Percentiles rank a stretch among this genome's conserved stretches.
These are phyloP conservation scores for Arabidopsis lyrata DNA, from an alignment of 441 rosid genomes.

Conservation along the genomic window DNA sequence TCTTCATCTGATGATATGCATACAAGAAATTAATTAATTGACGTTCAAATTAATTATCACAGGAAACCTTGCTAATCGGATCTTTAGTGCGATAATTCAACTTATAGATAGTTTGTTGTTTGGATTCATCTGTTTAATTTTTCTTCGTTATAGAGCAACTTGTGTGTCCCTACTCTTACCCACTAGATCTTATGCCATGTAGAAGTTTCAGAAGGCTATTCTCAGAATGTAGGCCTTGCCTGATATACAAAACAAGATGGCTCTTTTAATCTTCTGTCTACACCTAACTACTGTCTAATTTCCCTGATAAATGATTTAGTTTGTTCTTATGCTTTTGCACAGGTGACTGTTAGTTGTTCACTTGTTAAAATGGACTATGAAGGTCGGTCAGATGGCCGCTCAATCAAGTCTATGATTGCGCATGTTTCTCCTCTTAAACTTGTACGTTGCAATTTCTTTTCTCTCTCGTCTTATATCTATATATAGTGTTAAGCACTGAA, in stretches of 20 bases:
- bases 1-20: conserved; percentile 15
- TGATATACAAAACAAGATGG: background rate
- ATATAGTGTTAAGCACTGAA: background rate
- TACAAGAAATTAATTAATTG: background rate
- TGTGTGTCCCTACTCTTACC: background rate
- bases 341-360: conserved; percentile 95
- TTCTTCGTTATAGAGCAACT: background rate
- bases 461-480: background rate
- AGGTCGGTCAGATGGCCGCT: conserved; percentile 96
- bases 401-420: conserved; percentile 90
- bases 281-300: background rate
- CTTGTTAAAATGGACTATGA: conserved; percentile 87
- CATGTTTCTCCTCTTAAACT: conserved; percentile 96
- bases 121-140: background rate
- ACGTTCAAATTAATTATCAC: background rate
- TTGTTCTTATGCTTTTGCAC: conserved; percentile 42
- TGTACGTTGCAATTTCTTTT: conserved; percentile 57
- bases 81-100: background rate
- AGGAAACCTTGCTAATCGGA: background rate
- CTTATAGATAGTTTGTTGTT: background rate
- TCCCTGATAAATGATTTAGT: conserved; percentile 7
- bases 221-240: background rate
- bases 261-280: conserved; percentile 6
- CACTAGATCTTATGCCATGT: background rate
- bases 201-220: background rate